phyloP scores from a whole-genome alignment of 2,329 filamentous ascomycete species.

The Fusarium sp. region DNA sequence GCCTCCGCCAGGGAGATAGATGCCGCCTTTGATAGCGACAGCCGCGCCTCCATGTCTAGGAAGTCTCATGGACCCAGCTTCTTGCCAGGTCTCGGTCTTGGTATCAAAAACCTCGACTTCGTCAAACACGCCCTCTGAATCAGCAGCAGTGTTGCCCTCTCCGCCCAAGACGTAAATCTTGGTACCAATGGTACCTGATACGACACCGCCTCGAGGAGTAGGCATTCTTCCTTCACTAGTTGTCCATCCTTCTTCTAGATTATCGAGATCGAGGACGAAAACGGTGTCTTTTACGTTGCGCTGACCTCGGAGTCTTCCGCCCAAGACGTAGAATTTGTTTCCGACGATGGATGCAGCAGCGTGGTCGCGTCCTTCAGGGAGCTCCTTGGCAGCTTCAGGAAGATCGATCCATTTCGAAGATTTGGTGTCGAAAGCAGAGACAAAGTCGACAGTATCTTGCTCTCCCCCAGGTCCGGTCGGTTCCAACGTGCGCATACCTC shows the following conservation, averaged over 20 bases:
- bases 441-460: constrained; percentile 51
- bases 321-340: constrained; percentile 55
- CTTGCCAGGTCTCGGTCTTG: constrained; percentile 48
- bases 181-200: constrained; percentile 49
- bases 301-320: constrained; percentile 53
- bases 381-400: constrained; percentile 38
- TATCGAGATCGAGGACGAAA: constrained; percentile 53
- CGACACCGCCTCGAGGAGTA: constrained; percentile 54
- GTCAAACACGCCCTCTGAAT: constrained; percentile 47
- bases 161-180: constrained; percentile 57
- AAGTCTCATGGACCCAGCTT: constrained; percentile 49
- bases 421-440: constrained; percentile 53
- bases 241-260: constrained; percentile 49
- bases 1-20: constrained; percentile 57
- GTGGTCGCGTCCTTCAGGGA: constrained; percentile 58
- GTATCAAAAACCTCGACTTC: constrained; percentile 53
- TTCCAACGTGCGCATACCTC: constrained; percentile 53
- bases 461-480: constrained; percentile 10
- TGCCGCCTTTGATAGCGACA: constrained; percentile 44
- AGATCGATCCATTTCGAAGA: constrained; percentile 49
- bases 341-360: constrained; percentile 51
- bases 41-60: constrained; percentile 56
- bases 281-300: constrained; percentile 54
- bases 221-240: constrained; percentile 54
- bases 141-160: constrained; percentile 52